Evolutionary conservation across 1,139 yeast genomes (phyloP).

Genomic region (Saccharomyces hybrid): DNA sequence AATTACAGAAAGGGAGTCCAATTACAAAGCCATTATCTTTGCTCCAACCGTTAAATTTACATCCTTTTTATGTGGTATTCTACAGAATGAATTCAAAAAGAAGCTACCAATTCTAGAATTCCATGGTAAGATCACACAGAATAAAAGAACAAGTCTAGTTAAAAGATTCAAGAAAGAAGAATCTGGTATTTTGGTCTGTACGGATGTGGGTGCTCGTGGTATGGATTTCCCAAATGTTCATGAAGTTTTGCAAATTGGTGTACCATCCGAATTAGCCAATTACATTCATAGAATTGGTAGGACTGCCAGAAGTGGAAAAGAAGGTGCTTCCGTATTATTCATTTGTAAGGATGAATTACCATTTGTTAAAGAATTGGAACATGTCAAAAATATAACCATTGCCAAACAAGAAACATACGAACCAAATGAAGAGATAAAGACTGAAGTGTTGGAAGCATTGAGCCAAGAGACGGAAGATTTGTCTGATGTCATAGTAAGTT

Average conservation of each 20-base stretch:
- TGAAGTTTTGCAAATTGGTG: constrained; percentile 72
- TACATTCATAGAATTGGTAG: constrained; percentile 93
- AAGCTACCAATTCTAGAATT: constrained; percentile 35
- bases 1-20: constrained; percentile 20
- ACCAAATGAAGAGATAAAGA: constrained; percentile 19
- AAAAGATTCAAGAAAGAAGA: constrained; percentile 29
- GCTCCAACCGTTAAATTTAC: constrained; percentile 71
- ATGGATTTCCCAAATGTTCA: constrained; percentile 85
- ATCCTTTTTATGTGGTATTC: constrained; percentile 43
- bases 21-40: constrained; percentile 74
- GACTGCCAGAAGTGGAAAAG: constrained; percentile 88
- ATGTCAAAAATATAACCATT: constrained; percentile 45
- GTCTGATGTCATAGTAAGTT: constrained; percentile 20
- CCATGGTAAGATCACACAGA: constrained; percentile 69
- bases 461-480: constrained; percentile 25
- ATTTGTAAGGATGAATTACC: constrained; percentile 42
- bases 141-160: constrained; percentile 27
- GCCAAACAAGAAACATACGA: constrained; percentile 34
- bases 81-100: constrained; percentile 29
- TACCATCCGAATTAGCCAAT: constrained; percentile 69
- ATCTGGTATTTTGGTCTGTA: constrained; percentile 62
- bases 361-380: constrained; percentile 40
- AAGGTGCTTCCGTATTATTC: constrained; percentile 59
- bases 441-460: constrained; percentile 22
- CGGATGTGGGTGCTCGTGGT: constrained; percentile 96